phyloP scores from a whole-genome alignment of 345 rosid species.

The Salix koriyanagi region DNA sequence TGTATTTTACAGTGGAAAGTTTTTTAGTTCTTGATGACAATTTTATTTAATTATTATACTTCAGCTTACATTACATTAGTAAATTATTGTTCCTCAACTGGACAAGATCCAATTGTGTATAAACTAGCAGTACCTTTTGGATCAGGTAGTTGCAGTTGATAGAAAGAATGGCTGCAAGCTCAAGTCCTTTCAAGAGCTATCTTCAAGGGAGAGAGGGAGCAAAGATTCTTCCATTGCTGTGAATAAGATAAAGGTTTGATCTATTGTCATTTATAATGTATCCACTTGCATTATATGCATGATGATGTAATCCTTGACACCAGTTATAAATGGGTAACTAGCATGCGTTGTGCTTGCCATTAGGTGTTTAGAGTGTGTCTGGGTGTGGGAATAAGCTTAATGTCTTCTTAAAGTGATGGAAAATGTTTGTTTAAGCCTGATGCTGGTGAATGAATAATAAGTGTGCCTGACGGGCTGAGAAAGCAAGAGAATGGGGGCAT shows the following conservation, averaged over 20 bases:
- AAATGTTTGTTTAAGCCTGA: neutral
- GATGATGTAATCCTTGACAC: neutral
- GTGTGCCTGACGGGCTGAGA: neutral
- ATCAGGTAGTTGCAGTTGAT: conserved; percentile 82
- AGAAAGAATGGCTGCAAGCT: conserved; percentile 66
- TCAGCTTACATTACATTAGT: neutral
- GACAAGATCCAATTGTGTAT: conserved; percentile 1
- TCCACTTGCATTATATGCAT: neutral
- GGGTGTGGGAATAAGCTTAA: conserved; percentile 1
- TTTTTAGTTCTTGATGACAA: neutral
- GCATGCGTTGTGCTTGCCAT: neutral
- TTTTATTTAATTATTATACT: neutral
- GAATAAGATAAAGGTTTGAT: conserved; percentile 61
- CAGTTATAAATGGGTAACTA: neutral
- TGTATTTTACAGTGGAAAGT: conserved; percentile 17
- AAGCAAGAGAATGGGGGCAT: neutral
- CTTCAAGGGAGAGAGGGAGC: conserved; percentile 83
- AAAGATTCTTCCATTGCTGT: conserved; percentile 52
- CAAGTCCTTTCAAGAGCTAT: conserved; percentile 91
- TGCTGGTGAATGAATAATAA: neutral
- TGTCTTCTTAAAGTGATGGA: neutral
- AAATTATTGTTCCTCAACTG: neutral
- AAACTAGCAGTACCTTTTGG: conserved; percentile 2
- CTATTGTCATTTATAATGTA: neutral
- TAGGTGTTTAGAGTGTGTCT: neutral